Conservation (phyloP, 768 basidiomycete species). For the Lentinus tigrinus region DNA sequence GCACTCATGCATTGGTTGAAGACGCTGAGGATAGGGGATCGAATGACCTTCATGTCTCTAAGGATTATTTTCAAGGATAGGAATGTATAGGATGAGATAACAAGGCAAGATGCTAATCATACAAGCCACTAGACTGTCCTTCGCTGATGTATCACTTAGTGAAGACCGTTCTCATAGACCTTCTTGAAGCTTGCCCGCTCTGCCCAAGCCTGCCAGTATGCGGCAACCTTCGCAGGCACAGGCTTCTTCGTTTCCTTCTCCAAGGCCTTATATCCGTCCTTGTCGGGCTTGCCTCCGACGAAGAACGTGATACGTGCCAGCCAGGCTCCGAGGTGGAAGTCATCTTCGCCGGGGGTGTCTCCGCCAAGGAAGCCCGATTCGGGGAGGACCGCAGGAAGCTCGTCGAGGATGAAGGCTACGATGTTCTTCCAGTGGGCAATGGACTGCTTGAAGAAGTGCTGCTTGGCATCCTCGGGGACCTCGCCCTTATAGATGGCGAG, state of each 20-base stretch:
- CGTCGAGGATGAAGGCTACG: constrained; percentile 36
- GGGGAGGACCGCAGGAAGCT: constrained; percentile 42
- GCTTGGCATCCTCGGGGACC: constrained; percentile 34
- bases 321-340: constrained; percentile 56
- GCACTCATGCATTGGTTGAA: not conserved
- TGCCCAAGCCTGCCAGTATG: constrained; percentile 46
- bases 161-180: constrained; percentile 43
- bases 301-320: constrained; percentile 45
- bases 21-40: constrained; percentile 4
- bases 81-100: too few species aligned
- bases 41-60: too few species aligned
- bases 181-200: constrained; percentile 39
- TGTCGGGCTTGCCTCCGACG: constrained; percentile 35
- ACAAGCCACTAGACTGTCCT: not conserved
- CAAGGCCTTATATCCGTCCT: constrained; percentile 37
- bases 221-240: constrained; percentile 37
- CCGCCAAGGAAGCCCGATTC: constrained; percentile 48
- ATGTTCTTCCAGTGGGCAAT: constrained; percentile 38
- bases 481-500: constrained; percentile 42
- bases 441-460: constrained; percentile 40
- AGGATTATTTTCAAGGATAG: too few species aligned
- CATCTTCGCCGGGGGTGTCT: constrained; percentile 47
- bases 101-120: not conserved
- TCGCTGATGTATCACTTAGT: constrained; percentile 29
- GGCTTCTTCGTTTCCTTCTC: constrained; percentile 39